A percentile compares a stretch with the other conserved stretches of the same genome.
Conservation (phyloP, 495 filamentous ascomycete genomes). For the Zalerion maritima region DNA sequence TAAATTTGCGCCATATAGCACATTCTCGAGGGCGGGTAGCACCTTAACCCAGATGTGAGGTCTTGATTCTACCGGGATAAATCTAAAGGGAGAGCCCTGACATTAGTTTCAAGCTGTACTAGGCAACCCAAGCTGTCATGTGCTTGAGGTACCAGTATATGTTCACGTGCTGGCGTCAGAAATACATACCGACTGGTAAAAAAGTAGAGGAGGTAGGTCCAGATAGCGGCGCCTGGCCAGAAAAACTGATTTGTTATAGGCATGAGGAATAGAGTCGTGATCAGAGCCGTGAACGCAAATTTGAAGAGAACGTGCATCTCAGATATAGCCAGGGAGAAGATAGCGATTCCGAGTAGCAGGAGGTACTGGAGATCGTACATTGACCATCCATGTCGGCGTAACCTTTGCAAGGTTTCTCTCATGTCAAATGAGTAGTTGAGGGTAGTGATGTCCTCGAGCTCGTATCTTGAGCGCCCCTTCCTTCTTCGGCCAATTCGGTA, state of each 20-base stretch:
- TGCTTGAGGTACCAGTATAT: slow-evolving; percentile 4
- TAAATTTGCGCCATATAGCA: slow-evolving; percentile 88
- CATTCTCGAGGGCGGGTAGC: slow-evolving; percentile 89
- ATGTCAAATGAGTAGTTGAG: slow-evolving; percentile 72
- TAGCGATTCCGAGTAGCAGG: slow-evolving; percentile 50
- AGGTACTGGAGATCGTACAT: slow-evolving; percentile 78
- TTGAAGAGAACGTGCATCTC: slow-evolving; percentile 62
- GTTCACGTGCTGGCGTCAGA: not conserved
- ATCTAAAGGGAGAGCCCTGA: slow-evolving; percentile 45
- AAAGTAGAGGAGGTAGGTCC: slow-evolving; percentile 75
- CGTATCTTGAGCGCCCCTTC: slow-evolving; percentile 48
- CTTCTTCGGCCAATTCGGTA: slow-evolving; percentile 60
- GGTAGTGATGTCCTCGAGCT: slow-evolving; percentile 42
- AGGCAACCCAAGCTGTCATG: slow-evolving; percentile 4
- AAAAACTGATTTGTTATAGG: slow-evolving; percentile 89
- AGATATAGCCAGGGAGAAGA: slow-evolving; percentile 72
- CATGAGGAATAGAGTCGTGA: slow-evolving; percentile 57
- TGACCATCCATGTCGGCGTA: slow-evolving; percentile 68
- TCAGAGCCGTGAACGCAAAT: slow-evolving; percentile 47
- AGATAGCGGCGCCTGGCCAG: slow-evolving; percentile 71
- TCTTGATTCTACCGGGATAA: slow-evolving; percentile 71
- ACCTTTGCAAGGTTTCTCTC: slow-evolving; percentile 50
- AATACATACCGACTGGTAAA: slow-evolving; percentile 72
- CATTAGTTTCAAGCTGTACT: slow-evolving; percentile 7
- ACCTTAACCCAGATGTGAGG: slow-evolving; percentile 91